Evolutionary conservation across 805 yeast species (phyloP).

Genomic region (Sugiyamaella valdiviana): DNA sequence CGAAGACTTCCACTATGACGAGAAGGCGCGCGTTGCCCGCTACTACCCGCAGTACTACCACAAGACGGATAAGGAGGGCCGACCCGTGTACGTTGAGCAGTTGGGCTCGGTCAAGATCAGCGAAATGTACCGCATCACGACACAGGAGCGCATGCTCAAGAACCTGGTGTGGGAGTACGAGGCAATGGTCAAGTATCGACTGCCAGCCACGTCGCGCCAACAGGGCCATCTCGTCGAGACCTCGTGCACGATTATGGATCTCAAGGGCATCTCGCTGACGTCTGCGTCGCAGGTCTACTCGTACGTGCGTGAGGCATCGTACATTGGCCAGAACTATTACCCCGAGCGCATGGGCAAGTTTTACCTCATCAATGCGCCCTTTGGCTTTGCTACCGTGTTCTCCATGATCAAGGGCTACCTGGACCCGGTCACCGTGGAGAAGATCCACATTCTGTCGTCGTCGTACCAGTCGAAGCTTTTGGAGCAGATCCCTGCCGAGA

Average conservation of each 20-base stretch:
- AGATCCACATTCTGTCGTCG: slow-evolving; percentile 80
- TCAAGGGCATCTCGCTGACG: slow-evolving; percentile 85
- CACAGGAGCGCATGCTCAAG: slow-evolving; percentile 92
- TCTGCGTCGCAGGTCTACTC: slow-evolving; percentile 79
- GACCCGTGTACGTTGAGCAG: slow-evolving; percentile 93
- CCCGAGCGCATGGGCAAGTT: slow-evolving; percentile 99
- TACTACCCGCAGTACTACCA: slow-evolving; percentile 96
- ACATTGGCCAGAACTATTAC: slow-evolving; percentile 92
- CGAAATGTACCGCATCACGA: slow-evolving; percentile 88
- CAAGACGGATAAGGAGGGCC: slow-evolving; percentile 93
- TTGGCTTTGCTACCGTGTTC: slow-evolving; percentile 94
- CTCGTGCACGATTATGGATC: slow-evolving; percentile 90
- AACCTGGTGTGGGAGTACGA: slow-evolving; percentile 98
- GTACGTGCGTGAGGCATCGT: slow-evolving; percentile 88
- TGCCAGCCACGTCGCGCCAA: slow-evolving; percentile 91
- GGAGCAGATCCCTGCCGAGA: slow-evolving; percentile 89
- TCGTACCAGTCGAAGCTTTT: slow-evolving; percentile 74
- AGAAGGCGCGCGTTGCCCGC: slow-evolving; percentile 82
- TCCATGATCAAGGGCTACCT: slow-evolving; percentile 84
- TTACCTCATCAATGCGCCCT: slow-evolving; percentile 92
- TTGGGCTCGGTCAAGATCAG: slow-evolving; percentile 83
- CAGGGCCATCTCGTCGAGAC: slow-evolving; percentile 79
- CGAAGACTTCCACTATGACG: slow-evolving; percentile 84
- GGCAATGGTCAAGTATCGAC: slow-evolving; percentile 71
- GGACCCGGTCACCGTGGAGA: slow-evolving; percentile 95